A percentile compares a stretch with the other conserved stretches of the same genome.
Conservation (phyloP, 805 yeast genomes). For the Cyberlindnera galapagoensis region DNA sequence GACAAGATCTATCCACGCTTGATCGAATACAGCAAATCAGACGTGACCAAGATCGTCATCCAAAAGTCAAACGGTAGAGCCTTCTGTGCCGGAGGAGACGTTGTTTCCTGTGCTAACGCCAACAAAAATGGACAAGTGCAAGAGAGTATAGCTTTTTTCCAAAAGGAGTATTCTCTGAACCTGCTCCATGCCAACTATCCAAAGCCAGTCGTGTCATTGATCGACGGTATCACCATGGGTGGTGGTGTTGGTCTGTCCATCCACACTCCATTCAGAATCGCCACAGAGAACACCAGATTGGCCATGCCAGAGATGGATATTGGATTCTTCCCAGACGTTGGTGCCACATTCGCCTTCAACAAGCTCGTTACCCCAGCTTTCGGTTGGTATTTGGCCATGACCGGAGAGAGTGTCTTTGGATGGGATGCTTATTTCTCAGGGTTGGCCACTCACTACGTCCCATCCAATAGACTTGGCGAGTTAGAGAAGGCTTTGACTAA, state of each 20-base stretch:
- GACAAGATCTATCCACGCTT: slow-evolving; percentile 64
- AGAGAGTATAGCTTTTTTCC: slow-evolving; percentile 61
- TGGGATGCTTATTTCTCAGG: slow-evolving; percentile 79
- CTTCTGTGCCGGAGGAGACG: slow-evolving; percentile 96
- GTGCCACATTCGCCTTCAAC: slow-evolving; percentile 84
- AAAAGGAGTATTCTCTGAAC: slow-evolving; percentile 75
- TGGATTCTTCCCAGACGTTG: slow-evolving; percentile 96
- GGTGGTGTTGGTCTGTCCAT: slow-evolving; percentile 93
- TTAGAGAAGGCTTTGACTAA: slow-evolving; percentile 59
- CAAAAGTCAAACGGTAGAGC: slow-evolving; percentile 57
- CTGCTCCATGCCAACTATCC: slow-evolving; percentile 72
- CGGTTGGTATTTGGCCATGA: slow-evolving; percentile 80
- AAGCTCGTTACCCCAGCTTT: slow-evolving; percentile 67
- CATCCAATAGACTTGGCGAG: slow-evolving; percentile 53
- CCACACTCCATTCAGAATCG: slow-evolving; percentile 88
- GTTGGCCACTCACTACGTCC: slow-evolving; percentile 85
- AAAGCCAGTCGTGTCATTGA: slow-evolving; percentile 80
- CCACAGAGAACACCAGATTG: slow-evolving; percentile 84
- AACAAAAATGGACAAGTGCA: slow-evolving; percentile 41
- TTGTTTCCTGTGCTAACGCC: slow-evolving; percentile 64
- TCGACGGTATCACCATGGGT: slow-evolving; percentile 95
- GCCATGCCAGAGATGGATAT: slow-evolving; percentile 99
- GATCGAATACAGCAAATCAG: slow-evolving; percentile 68
- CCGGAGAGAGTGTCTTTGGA: slow-evolving; percentile 76
- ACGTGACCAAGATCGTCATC: slow-evolving; percentile 56